These are phyloP conservation scores for Penicillium thymicola DNA, from an alignment of 2,329 filamentous ascomycete genomes.

Conservation along the genomic window DNA sequence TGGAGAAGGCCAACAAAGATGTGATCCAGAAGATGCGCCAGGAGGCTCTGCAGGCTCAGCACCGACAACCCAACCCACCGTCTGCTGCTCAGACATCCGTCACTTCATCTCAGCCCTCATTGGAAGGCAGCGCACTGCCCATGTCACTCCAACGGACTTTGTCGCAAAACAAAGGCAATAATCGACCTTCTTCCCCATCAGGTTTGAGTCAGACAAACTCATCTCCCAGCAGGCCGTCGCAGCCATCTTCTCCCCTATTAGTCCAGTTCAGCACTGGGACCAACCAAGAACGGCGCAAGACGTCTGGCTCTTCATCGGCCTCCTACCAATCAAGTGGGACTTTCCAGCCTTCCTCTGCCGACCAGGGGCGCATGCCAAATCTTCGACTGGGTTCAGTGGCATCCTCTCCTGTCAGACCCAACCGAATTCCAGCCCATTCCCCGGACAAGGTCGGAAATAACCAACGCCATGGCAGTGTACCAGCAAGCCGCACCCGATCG, in stretches of 20 bases:
- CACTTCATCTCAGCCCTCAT: constrained; percentile 48
- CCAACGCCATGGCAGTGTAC: constrained; percentile 61
- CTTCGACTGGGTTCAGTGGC: constrained; percentile 52
- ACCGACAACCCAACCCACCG: constrained; percentile 44
- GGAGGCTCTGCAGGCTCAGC: constrained; percentile 74
- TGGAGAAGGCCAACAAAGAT: constrained; percentile 98
- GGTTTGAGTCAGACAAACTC: constrained; percentile 74
- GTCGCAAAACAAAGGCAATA: constrained; percentile 74
- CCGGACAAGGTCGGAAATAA: constrained; percentile 63
- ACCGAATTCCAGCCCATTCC: constrained; percentile 40
- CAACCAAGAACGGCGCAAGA: constrained; percentile 80
- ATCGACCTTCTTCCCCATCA: constrained; percentile 83
- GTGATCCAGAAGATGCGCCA: constrained; percentile 94
- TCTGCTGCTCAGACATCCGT: constrained; percentile 20
- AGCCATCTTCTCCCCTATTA: constrained; percentile 84
- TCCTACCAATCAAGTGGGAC: constrained; percentile 72
- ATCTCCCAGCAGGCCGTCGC: constrained; percentile 81
- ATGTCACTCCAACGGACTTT: constrained; percentile 77
- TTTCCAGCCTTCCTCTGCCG: constrained; percentile 69
- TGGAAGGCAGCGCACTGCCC: constrained; percentile 82
- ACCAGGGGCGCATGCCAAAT: constrained; percentile 61
- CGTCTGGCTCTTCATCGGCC: constrained; percentile 82
- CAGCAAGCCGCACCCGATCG: constrained; percentile 73
- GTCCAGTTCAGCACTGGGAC: constrained; percentile 90
- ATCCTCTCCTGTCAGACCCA: constrained; percentile 53